These are phyloP conservation scores for Tetrapisispora namnaoensis DNA, from an alignment of 805 yeast species.

Conservation along the genomic window DNA sequence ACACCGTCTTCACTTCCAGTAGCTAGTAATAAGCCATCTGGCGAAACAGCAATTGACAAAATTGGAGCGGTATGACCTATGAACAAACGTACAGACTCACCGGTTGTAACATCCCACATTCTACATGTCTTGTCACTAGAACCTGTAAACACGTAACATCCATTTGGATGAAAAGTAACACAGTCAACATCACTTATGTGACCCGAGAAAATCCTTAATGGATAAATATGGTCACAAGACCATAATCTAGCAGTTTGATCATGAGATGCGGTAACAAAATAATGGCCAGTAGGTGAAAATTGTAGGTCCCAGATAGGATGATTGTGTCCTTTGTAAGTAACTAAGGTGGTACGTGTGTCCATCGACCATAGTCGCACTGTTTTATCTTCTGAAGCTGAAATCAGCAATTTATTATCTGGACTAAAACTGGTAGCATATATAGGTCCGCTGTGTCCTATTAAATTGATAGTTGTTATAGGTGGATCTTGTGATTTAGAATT, in stretches of 20 bases:
- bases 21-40: slow-evolving; percentile 95
- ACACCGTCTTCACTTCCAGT: slow-evolving; percentile 89
- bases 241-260: slow-evolving; percentile 96
- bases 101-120: slow-evolving; percentile 94
- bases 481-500: slow-evolving; percentile 32
- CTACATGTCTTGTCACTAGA: slow-evolving; percentile 91
- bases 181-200: slow-evolving; percentile 94
- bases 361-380: slow-evolving; percentile 90
- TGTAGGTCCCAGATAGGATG: slow-evolving; percentile 97
- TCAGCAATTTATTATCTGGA: slow-evolving; percentile 75
- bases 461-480: slow-evolving; percentile 17
- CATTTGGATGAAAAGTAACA: slow-evolving; percentile 92
- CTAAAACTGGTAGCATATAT: slow-evolving; percentile 85
- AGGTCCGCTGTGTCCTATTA: slow-evolving; percentile 91
- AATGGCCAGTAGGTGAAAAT: slow-evolving; percentile 91
- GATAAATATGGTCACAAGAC: slow-evolving; percentile 97
- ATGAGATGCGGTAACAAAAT: slow-evolving; percentile 95
- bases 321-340: slow-evolving; percentile 91
- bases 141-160: slow-evolving; percentile 89
- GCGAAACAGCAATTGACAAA: slow-evolving; percentile 77
- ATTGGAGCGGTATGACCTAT: slow-evolving; percentile 90
- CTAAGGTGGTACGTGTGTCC: slow-evolving; percentile 82
- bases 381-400: slow-evolving; percentile 84
- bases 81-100: slow-evolving; percentile 83
- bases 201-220: slow-evolving; percentile 92